phyloP scores from a whole-genome alignment of 768 basidiomycete genomes.

The Suillus brevipes region DNA sequence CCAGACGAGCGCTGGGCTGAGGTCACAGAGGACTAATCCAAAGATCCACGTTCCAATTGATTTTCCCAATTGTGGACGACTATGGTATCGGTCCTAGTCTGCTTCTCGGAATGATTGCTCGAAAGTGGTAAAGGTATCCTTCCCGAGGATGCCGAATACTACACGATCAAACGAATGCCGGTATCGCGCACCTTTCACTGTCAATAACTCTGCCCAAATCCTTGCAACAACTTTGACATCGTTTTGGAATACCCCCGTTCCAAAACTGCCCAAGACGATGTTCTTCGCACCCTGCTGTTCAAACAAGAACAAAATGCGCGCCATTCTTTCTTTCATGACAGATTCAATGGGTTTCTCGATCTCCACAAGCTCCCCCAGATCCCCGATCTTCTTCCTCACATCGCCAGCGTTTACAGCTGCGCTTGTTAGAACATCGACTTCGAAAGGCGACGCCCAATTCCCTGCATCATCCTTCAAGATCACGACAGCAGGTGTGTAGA shows the following conservation, averaged over 20 bases:
- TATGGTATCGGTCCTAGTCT: background rate
- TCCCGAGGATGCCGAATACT: conserved; percentile 66
- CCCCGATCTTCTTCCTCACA: conserved; percentile 33
- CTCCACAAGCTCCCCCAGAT: conserved; percentile 11
- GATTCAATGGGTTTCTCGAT: conserved; percentile 44
- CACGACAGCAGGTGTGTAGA: conserved; percentile 65
- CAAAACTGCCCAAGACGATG: conserved; percentile 73
- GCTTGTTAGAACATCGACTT: conserved; percentile 67
- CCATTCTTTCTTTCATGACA: conserved; percentile 73
- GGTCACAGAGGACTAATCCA: background rate
- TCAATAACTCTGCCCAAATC: conserved; percentile 65
- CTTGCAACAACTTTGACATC: conserved; percentile 54
- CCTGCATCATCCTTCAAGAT: conserved; percentile 67
- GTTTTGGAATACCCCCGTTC: conserved; percentile 78
- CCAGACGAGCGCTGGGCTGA: background rate
- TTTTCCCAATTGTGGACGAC: background rate
- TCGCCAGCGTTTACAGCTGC: conserved; percentile 74
- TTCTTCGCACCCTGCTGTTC: conserved; percentile 58
- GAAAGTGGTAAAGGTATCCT: conserved; percentile 46
- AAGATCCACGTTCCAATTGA: background rate
- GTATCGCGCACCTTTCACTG: conserved; percentile 52
- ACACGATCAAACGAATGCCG: conserved; percentile 57
- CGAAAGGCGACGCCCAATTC: conserved; percentile 52
- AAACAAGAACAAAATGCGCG: conserved; percentile 62
- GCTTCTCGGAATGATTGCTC: conserved; percentile 34